phyloP scores from a whole-genome alignment of 495 filamentous ascomycete species.

The Penicillium ucsense region DNA sequence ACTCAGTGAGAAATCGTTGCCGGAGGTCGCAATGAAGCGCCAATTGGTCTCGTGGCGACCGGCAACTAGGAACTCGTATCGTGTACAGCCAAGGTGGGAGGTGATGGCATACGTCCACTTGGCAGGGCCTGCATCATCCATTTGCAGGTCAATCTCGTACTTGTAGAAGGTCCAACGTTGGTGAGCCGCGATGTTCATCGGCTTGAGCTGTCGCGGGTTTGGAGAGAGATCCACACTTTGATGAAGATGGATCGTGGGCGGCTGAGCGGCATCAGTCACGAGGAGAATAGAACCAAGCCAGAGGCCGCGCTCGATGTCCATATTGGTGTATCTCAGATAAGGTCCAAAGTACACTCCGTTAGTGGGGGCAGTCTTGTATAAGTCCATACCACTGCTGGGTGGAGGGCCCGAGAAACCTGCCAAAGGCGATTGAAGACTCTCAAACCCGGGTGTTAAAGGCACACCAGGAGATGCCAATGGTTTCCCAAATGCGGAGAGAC shows the following conservation, averaged over 20 bases:
- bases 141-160: conserved; percentile 85
- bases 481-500: conserved; percentile 59
- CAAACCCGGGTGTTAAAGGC: conserved; percentile 61
- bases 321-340: conserved; percentile 91
- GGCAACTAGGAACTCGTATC: conserved; percentile 96
- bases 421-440: conserved; percentile 65
- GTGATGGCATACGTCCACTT: conserved; percentile 99
- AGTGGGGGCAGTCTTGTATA: conserved; percentile 86
- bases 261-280: conserved; percentile 84
- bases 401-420: conserved; percentile 75
- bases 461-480: conserved; percentile 70
- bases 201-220: conserved; percentile 82
- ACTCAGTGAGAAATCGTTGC: conserved; percentile 86
- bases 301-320: conserved; percentile 84
- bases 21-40: conserved; percentile 94
- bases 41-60: conserved; percentile 83
- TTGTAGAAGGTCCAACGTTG: conserved; percentile 93
- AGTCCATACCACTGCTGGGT: conserved; percentile 74
- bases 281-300: conserved; percentile 82
- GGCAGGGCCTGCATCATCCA: conserved; percentile 72
- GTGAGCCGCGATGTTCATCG: conserved; percentile 75
- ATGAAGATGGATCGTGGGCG: conserved; percentile 94
- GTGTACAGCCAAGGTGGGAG: conserved; percentile 88
- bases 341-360: conserved; percentile 99
- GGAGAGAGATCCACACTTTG: conserved; percentile 84